Conservation (phyloP, 78 protist genomes). For the Dictyostelium citrinum region DNA sequence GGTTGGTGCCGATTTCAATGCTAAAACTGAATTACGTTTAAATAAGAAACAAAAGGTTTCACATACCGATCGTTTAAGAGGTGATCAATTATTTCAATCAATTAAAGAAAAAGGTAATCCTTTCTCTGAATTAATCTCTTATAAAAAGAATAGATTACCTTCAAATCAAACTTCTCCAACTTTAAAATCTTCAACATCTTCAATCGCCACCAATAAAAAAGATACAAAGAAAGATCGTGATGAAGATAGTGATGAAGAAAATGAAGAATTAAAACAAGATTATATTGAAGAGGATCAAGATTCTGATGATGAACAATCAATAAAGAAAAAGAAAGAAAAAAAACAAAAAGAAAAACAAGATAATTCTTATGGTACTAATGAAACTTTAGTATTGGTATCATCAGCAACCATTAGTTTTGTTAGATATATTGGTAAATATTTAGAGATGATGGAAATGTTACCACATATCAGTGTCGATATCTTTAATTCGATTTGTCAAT, state of each 20-base stretch:
- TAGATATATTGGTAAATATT: constrained; percentile 71
- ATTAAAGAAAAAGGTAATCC: constrained; percentile 68
- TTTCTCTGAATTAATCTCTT: constrained; percentile 59
- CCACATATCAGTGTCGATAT: constrained; percentile 70
- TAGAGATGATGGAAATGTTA: constrained; percentile 74
- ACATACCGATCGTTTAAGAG: constrained; percentile 24
- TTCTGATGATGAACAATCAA: background rate
- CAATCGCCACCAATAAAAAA: background rate
- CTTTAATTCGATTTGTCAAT: constrained; percentile 55
- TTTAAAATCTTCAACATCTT: background rate
- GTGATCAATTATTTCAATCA: constrained; percentile 62
- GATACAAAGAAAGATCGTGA: background rate
- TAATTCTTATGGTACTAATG: background rate
- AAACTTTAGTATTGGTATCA: constrained; percentile 13
- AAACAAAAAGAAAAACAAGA: background rate
- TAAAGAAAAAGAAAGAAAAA: background rate
- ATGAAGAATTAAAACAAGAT: constrained; percentile 64
- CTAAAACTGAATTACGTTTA: constrained; percentile 5
- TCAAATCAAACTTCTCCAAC: constrained; percentile 15
- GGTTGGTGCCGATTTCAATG: constrained; percentile 15
- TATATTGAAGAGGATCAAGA: constrained; percentile 22
- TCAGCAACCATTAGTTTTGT: constrained; percentile 65
- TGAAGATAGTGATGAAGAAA: constrained; percentile 8
- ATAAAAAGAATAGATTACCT: constrained; percentile 52
- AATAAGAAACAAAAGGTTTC: background rate